phyloP scores from a whole-genome alignment of 768 basidiomycete species.

The Calocera cornea region DNA sequence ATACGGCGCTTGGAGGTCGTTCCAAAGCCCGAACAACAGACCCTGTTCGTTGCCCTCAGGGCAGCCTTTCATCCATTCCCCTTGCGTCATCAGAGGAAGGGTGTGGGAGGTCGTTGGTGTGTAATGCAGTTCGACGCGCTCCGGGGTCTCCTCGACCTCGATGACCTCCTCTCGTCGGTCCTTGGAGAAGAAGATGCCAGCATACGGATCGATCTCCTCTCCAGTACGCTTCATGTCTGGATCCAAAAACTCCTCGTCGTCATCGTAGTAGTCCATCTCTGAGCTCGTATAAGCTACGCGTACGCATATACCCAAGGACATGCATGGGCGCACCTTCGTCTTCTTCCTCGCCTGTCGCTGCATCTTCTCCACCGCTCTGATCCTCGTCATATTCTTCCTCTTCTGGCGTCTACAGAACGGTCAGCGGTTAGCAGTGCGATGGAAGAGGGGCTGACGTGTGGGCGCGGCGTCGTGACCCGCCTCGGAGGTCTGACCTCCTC shows the following conservation, averaged over 20 bases:
- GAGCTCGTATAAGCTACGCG: constrained; percentile 5
- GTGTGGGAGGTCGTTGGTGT: constrained; percentile 29
- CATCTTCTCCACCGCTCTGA: constrained; percentile 31
- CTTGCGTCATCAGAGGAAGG: constrained; percentile 57
- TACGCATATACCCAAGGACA: not conserved
- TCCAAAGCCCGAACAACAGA: constrained; percentile 74
- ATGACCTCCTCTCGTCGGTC: constrained; percentile 84
- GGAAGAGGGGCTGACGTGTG: constrained; percentile 17
- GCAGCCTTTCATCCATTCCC: constrained; percentile 96
- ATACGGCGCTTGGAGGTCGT: constrained; percentile 47
- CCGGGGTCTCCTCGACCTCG: constrained; percentile 73
- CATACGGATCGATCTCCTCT: constrained; percentile 72
- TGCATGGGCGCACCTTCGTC: constrained; percentile 19
- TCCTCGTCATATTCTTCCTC: constrained; percentile 23
- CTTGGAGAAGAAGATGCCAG: constrained; percentile 91
- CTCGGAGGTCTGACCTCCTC: constrained; percentile 33
- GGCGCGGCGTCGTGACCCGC: constrained; percentile 12
- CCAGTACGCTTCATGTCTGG: constrained; percentile 26
- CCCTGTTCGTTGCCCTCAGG: constrained; percentile 86
- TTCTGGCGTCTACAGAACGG: constrained; percentile 37
- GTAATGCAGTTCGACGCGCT: constrained; percentile 32
- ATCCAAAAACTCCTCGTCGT: constrained; percentile 67
- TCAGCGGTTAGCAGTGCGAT: constrained; percentile 7
- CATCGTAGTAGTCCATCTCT: constrained; percentile 41
- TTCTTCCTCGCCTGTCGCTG: constrained; percentile 30